phyloP scores from a whole-genome alignment of 164 flowering plant genomes.

The Vitis riparia region DNA sequence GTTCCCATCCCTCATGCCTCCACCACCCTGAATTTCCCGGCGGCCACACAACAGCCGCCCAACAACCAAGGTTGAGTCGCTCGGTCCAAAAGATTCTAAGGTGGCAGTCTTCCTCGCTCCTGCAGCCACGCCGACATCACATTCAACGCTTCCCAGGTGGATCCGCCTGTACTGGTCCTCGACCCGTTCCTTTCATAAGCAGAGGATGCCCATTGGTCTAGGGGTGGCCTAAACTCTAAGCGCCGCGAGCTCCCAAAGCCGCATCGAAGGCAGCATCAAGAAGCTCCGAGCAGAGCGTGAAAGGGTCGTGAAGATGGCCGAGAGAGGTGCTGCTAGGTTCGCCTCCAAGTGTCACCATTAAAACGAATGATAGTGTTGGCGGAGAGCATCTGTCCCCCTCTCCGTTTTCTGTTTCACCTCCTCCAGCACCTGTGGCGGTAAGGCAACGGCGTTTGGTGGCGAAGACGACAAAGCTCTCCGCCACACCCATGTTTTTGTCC shows the following conservation, averaged over 20 bases:
- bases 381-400: not conserved
- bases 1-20: not conserved
- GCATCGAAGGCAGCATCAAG: too few species aligned
- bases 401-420: constrained; percentile 29
- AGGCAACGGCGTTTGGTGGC: constrained; percentile 34
- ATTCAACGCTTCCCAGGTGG: constrained; percentile 54
- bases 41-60: not conserved
- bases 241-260: constrained; percentile 70
- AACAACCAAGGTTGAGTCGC: constrained; percentile 51
- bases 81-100: constrained; percentile 89
- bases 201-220: constrained; percentile 87
- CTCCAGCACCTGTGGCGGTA: constrained; percentile 44
- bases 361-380: not conserved
- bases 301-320: too few species aligned
- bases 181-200: constrained; percentile 87
- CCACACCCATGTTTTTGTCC: too few species aligned
- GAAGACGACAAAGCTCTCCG: not conserved
- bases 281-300: too few species aligned
- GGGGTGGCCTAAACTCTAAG: constrained; percentile 81
- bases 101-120: constrained; percentile 57
- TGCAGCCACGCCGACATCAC: constrained; percentile 33
- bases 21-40: not conserved
- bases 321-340: too few species aligned
- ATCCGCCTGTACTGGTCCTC: constrained; percentile 63
- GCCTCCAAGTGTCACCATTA: not conserved